Evolutionary conservation across 139 green algal species (phyloP), one percentile per base, ranked within the genome.

Genomic region (Prasinococcaceae sp.): DNA sequence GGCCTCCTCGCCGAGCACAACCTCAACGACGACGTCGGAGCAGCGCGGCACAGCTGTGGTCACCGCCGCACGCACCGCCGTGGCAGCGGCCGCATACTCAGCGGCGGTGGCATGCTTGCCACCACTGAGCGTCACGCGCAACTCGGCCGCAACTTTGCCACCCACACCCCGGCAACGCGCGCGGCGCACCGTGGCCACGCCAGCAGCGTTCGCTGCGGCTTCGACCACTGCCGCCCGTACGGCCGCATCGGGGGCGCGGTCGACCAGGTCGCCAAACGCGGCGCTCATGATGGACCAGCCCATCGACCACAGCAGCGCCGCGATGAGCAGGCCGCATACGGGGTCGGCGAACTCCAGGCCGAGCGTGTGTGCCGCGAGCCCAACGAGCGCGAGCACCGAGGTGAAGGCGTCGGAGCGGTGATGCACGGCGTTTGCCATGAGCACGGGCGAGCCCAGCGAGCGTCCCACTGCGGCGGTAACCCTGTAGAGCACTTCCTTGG

Each of bases 391-490:
- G 10, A 61, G 50, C 20, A 69, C 23, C 25, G 64, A 69, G 5
- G 58, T 64, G 47, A 69, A 25, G 10, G 64, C 53, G 36, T 73
- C 64, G 30, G 38, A 60, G 30, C 64, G 51, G 30, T 73, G 64
- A 30, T 73, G 64, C 59, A 50, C 65, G 4, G 64, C 64, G 28
- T 69, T 73, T 12, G 64, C 64, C 30, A 44, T 43, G 20, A 73
- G 26, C 20, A 73, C 36, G 22, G 51, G 30, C 49, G 37, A 65
- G 22, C 33, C 40, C 6, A 48, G 39, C 16, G n/a, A 25, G 12
- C 65, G 33, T n/a, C 27, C 64, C 20, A 73, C 58, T 19, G 20
- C 14, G 30, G 46, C 50, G 24, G 64, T 73, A 3, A 41, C 50
- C 50, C 54, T 41, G 39, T 69, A 73, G 19, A 68, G 51, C 40